These are phyloP conservation scores for Tetrapisispora nanseiensis DNA, from an alignment of 805 yeast species.

Conservation along the genomic window DNA sequence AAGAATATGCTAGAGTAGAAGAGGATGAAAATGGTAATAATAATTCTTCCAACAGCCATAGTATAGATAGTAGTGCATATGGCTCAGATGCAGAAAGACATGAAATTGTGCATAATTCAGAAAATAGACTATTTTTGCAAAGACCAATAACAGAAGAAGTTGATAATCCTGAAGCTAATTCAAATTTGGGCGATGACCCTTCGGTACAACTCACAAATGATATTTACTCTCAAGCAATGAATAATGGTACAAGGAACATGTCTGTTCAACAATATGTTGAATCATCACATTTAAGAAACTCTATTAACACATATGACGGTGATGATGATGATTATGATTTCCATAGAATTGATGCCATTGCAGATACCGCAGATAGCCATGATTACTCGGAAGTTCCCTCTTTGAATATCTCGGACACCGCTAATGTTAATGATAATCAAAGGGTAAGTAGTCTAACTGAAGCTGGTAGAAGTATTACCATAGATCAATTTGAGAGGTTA, in stretches of 20 bases:
- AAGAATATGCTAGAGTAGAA: slow-evolving; percentile 27
- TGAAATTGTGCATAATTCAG: neutral
- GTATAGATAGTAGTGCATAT: neutral
- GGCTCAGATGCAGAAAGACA: neutral
- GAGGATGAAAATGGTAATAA: slow-evolving; percentile 15
- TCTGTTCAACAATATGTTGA: slow-evolving; percentile 21
- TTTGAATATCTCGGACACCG: slow-evolving; percentile 11
- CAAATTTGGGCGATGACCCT: neutral
- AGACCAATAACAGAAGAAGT: neutral
- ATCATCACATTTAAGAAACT: slow-evolving; percentile 13
- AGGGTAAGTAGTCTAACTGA: slow-evolving; percentile 10
- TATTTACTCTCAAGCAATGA: slow-evolving; percentile 1
- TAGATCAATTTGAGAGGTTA: slow-evolving; percentile 4
- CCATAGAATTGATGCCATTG: slow-evolving; percentile 29
- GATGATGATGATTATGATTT: slow-evolving; percentile 22
- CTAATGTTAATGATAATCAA: slow-evolving; percentile 8
- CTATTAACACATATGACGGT: slow-evolving; percentile 12
- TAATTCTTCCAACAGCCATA: neutral
- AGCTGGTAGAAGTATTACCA: neutral
- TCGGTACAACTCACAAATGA: neutral
- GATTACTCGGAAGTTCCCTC: slow-evolving; percentile 9
- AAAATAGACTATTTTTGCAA: neutral
- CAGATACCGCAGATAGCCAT: slow-evolving; percentile 18
- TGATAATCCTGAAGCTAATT: neutral
- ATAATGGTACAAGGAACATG: slow-evolving; percentile 6